These are phyloP conservation scores for Hemerocallis citrina DNA, from an alignment of 106 monocot genomes.

Conservation along the genomic window DNA sequence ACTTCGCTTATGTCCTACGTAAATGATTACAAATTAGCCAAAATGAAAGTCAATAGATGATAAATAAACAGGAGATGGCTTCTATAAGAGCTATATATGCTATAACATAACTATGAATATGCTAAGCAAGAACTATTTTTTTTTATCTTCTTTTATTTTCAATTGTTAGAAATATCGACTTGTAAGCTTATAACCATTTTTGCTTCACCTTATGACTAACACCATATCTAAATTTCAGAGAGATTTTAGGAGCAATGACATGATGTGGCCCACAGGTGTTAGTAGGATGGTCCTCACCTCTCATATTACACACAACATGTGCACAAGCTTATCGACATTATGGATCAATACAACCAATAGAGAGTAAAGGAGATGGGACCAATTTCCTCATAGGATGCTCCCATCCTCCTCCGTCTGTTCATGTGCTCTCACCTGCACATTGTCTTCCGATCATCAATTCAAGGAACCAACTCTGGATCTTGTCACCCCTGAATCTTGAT, in stretches of 20 bases:
- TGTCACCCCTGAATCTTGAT: neutral
- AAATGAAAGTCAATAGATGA: neutral
- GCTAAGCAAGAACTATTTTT: neutral
- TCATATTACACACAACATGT: neutral
- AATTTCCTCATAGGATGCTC: neutral
- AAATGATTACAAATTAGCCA: neutral
- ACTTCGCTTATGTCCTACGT: neutral
- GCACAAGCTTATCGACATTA: neutral
- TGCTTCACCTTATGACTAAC: neutral
- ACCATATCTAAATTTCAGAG: too few relatives aligned
- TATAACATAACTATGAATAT: neutral
- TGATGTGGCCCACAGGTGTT: too few relatives aligned
- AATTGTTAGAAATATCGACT: neutral
- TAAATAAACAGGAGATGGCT: neutral
- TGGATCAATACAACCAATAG: neutral
- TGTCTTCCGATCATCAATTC: neutral
- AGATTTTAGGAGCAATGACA: too few relatives aligned
- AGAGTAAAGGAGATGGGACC: neutral
- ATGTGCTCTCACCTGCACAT: conserved; percentile 10
- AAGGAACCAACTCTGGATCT: conserved; percentile 5
- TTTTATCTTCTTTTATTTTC: neutral
- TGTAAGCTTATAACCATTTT: neutral
- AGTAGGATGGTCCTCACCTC: neutral
- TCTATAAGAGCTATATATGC: neutral
- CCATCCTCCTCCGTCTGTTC: neutral